Conservation (phyloP, 345 rosid genomes). For the Hibiscus syriacus region DNA sequence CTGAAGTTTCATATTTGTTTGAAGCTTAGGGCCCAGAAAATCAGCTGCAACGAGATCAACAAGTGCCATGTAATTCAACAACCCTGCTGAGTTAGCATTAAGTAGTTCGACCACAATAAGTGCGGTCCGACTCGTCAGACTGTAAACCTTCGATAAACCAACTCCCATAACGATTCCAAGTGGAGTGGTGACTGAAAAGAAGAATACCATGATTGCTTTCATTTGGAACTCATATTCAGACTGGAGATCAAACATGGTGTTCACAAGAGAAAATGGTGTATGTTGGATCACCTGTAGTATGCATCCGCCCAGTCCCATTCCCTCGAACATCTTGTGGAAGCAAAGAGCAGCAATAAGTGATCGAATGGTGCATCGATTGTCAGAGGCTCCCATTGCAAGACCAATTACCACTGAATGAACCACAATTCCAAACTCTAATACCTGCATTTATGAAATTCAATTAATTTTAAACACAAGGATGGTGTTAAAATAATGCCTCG, state of each 20-base stretch:
- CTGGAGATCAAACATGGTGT: no score
- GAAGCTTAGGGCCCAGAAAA: conserved; percentile 66
- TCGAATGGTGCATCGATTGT: conserved; percentile 55
- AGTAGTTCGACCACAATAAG: conserved; percentile 55
- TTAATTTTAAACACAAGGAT: not conserved
- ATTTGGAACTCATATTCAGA: conserved; percentile 40
- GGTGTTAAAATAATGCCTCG: no score
- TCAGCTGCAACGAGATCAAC: conserved; percentile 67
- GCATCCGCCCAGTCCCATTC: conserved; percentile 85
- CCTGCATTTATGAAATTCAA: conserved; percentile 25
- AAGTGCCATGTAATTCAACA: conserved; percentile 73
- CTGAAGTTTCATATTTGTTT: conserved; percentile 57
- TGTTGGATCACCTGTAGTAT: no score
- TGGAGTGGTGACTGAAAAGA: conserved; percentile 69
- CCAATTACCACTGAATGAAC: conserved; percentile 82
- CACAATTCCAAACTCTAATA: conserved; percentile 64
- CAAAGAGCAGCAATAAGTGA: conserved; percentile 75
- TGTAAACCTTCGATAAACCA: conserved; percentile 42
- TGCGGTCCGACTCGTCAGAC: conserved; percentile 48
- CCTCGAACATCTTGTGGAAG: conserved; percentile 86
- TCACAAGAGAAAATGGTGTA: no score
- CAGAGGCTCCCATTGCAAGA: conserved; percentile 62
- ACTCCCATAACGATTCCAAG: conserved; percentile 63
- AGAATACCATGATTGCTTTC: conserved; percentile 45
- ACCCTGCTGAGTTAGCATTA: conserved; percentile 65